Conservation (phyloP, 148 eudicot species). For the Fagopyrum homotropicum region DNA sequence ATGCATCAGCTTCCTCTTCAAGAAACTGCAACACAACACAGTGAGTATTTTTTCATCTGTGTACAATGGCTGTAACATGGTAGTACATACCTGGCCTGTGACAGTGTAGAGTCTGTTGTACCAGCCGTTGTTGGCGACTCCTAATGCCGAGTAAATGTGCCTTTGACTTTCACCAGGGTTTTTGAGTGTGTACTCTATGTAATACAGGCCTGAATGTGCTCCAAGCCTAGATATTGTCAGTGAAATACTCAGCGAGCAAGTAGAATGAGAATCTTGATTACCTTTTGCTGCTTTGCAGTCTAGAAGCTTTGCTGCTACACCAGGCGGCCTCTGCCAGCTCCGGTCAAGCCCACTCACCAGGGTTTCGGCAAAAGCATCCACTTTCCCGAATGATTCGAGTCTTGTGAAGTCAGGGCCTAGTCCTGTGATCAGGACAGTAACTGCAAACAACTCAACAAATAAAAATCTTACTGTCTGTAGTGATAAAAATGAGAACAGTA, state of each 20-base stretch:
- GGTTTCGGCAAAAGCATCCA: constrained; percentile 87
- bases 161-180: constrained; percentile 80
- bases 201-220: constrained; percentile 61
- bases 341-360: constrained; percentile 88
- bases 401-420: constrained; percentile 94
- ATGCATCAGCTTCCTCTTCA: constrained; percentile 68
- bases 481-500: neutral
- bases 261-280: constrained; percentile 9
- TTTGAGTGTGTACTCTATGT: constrained; percentile 75
- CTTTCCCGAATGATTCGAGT: constrained; percentile 94
- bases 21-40: constrained; percentile 45
- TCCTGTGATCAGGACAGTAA: constrained; percentile 72
- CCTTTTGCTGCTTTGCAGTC: constrained; percentile 72
- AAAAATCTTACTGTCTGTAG: neutral
- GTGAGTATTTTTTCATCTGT: neutral
- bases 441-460: constrained; percentile 29
- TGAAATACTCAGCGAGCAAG: neutral
- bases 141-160: constrained; percentile 76
- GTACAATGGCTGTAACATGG: neutral
- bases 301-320: constrained; percentile 75
- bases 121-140: constrained; percentile 66
- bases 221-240: neutral
- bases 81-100: constrained; percentile 77
- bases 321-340: constrained; percentile 95
- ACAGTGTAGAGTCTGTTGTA: constrained; percentile 88